Evolutionary conservation across 148 eudicot genomes (phyloP), one percentile per base, ranked within the genome.

Genomic region (Silene conica): DNA sequence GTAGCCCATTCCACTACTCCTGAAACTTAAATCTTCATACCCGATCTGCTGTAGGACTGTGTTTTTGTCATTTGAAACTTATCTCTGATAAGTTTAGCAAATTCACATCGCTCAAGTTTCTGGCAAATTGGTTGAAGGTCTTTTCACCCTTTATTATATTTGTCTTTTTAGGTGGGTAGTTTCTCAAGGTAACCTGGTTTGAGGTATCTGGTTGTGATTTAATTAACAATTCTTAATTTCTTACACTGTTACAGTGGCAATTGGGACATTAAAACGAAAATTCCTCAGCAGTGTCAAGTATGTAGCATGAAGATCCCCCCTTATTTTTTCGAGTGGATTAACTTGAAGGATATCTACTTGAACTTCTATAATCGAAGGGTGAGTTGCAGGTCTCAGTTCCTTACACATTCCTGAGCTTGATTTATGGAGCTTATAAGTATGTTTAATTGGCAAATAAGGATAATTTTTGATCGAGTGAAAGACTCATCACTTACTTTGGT

Each of bases 241-340:
- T 34, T 77, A 63, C 61, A 38, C 78, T 45, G 83, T 15, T 73
- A 43, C 72, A 95, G 99, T 83, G 97, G 99, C 77, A 95, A 95
- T 78, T 95, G 99, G 99, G 99, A 95, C 84, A 79, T 95, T 84
- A 95, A 95, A 82, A 95, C 99, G 3, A 92, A 95, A 84, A 78
- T 95, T 28, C 97, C 99, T 66, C 85, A 92, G 86, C 99, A 95
- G 74, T 95, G 99, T 82, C 73, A 76, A 80, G 94, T 95, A 71
- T 74, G 93, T 69, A 61, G 82, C 82, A 86, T 95, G 94, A 73
- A 78, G 76, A 85, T 89, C 23, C 99, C 99, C 59, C 79, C 88
- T 22, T 95, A 95, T 80, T 92, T 95, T 70, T 84, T 85, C 91
- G 97, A 95, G 80, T 95, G 99, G 99, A 92, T 95, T 71, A 95